Evolutionary conservation across 495 filamentous ascomycete species (phyloP).

Genomic region (Eremomyces bilateralis): DNA sequence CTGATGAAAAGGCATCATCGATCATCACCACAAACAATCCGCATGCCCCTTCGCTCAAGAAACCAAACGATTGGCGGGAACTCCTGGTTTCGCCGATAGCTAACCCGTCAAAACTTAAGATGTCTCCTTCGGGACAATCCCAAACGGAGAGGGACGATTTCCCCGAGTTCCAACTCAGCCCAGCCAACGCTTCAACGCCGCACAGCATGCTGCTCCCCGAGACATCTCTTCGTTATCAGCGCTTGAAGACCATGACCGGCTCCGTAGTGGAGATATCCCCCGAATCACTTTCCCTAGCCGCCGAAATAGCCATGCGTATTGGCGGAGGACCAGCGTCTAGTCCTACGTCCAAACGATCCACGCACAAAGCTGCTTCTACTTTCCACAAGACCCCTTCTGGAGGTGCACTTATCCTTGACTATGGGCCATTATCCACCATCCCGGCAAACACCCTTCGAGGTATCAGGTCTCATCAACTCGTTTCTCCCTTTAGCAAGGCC

Average conservation of each 20-base stretch:
- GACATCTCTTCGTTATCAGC: conserved; percentile 58
- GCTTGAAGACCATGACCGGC: conserved; percentile 37
- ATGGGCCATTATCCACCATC: conserved; percentile 58
- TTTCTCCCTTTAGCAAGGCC: conserved; percentile 54
- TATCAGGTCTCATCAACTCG: conserved; percentile 47
- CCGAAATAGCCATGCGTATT: conserved; percentile 65
- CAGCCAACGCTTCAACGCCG: conserved; percentile 49
- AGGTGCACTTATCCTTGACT: conserved; percentile 82
- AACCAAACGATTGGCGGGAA: conserved; percentile 64
- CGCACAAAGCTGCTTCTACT: conserved; percentile 30
- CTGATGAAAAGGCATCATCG: conserved; percentile 20
- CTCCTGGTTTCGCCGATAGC: conserved; percentile 53
- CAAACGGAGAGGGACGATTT: conserved; percentile 22
- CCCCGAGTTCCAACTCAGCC: conserved; percentile 68
- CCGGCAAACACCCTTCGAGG: conserved; percentile 76
- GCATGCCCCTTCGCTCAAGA: conserved; percentile 19
- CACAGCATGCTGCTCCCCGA: conserved; percentile 69
- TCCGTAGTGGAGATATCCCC: conserved; percentile 76
- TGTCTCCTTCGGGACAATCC: conserved; percentile 25
- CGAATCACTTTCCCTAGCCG: conserved; percentile 55
- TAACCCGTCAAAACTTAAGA: conserved; percentile 24
- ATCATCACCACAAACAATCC: conserved; percentile 14
- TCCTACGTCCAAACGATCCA: conserved; percentile 2
- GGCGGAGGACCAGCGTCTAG: conserved; percentile 32
- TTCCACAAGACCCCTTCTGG: conserved; percentile 52